phyloP scores from a whole-genome alignment of 805 yeast species.

The Yarrowia osloensis region DNA sequence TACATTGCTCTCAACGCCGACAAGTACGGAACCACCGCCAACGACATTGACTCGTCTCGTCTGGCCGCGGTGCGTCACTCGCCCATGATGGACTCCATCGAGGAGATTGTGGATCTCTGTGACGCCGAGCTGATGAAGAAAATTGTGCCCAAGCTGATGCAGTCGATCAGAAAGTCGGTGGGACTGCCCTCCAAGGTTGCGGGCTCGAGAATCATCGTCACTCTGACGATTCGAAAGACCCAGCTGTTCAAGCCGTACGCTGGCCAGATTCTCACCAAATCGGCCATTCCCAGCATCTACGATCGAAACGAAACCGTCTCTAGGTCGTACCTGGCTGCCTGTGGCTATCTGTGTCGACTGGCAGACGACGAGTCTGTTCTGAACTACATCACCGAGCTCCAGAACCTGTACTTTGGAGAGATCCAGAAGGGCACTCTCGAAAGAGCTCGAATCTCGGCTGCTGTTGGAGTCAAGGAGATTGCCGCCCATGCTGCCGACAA shows the following conservation, averaged over 20 bases:
- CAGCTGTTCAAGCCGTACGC: constrained; percentile 52
- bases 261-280: constrained; percentile 56
- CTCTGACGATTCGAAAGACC: constrained; percentile 60
- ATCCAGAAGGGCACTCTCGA: constrained; percentile 47
- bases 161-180: constrained; percentile 66
- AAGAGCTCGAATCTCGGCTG: constrained; percentile 54
- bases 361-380: constrained; percentile 55
- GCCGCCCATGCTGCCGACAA: constrained; percentile 67
- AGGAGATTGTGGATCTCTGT: constrained; percentile 60
- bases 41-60: constrained; percentile 76
- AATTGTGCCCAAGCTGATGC: constrained; percentile 53
- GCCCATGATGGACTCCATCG: constrained; percentile 87
- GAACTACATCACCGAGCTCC: constrained; percentile 55
- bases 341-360: constrained; percentile 74
- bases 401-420: constrained; percentile 60
- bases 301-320: constrained; percentile 75
- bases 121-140: constrained; percentile 55
- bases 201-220: constrained; percentile 71
- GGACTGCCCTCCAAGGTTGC: constrained; percentile 92
- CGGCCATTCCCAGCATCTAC: constrained; percentile 51
- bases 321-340: constrained; percentile 73
- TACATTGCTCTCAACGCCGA: constrained; percentile 85
- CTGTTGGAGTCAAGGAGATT: constrained; percentile 63
- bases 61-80: constrained; percentile 72
- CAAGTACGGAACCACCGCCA: constrained; percentile 71